Conservation (phyloP, 75 land plant genomes). For the Picea glauca region DNA sequence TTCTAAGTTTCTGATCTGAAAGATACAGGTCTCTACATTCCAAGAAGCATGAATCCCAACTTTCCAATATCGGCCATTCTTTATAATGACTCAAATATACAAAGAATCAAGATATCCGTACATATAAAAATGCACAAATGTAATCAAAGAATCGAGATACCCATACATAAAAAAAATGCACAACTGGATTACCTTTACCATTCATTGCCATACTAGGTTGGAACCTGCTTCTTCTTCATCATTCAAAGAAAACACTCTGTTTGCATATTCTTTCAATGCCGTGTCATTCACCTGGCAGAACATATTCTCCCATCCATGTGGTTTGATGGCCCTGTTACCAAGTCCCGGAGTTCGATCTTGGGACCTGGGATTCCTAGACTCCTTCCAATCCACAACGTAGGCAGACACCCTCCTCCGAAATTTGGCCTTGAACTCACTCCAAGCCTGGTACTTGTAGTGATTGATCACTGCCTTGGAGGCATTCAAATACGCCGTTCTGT, state of each 20-base stretch:
- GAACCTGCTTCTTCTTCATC: too few relatives aligned
- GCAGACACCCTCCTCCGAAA: conserved; percentile 76
- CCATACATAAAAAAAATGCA: too few relatives aligned
- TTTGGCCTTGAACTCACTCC: conserved; percentile 74
- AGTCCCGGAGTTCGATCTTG: conserved; percentile 74
- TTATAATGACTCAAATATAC: too few relatives aligned
- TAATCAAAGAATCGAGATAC: too few relatives aligned
- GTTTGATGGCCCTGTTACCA: conserved; percentile 55
- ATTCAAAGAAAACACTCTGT: neutral
- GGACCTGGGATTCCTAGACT: conserved; percentile 42
- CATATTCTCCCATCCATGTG: conserved; percentile 43
- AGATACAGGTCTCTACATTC: too few relatives aligned
- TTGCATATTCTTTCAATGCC: conserved; percentile 24
- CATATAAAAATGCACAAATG: too few relatives aligned
- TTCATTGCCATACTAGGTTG: too few relatives aligned
- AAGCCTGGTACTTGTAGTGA: conserved; percentile 94
- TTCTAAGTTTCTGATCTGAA: too few relatives aligned
- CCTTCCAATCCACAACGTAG: conserved; percentile 76
- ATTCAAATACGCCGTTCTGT: conserved; percentile 7
- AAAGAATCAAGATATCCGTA: too few relatives aligned
- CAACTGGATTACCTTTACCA: too few relatives aligned
- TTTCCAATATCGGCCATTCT: too few relatives aligned
- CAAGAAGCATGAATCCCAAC: too few relatives aligned
- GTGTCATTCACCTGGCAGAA: conserved; percentile 69
- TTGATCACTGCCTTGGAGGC: conserved; percentile 41